Evolutionary conservation across 2,329 filamentous ascomycete species (phyloP), one percentile per base, ranked within the genome.

Genomic region (Claviceps purpurea): DNA sequence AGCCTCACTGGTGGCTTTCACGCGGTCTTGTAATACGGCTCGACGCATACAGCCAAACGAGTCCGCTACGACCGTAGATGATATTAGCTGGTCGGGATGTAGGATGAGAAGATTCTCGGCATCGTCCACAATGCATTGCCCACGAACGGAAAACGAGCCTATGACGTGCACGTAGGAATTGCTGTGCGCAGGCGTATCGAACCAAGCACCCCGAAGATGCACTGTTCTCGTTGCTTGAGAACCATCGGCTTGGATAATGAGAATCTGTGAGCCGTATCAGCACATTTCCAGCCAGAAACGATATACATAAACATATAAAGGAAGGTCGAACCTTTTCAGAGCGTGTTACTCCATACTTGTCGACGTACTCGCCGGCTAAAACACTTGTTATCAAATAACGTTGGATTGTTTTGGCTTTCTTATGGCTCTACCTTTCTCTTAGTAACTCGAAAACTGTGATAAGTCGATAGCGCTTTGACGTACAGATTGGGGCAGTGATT

Each of bases 41-140:
- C 91, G 85, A 18, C 93, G 85, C 64, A 87, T 84, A 64, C 93
- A 98, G 24, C 83, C 84, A 64, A 97, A 95, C 0, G 93, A 95
- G 67, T 98, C 93, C n/a, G 89, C 90, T 44, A 98, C 86, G 5
- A 94, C 89, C 0, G 93, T 97, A 2, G 93, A 86, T 2, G 93
- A 97, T 50, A 98, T 85, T 38, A 98, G 78, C 68, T 97, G 90
- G 62, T 98, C 93, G 0, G 93, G 93, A 62, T 98, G 90, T 14
- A 98, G 71, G 53, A 98, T 89, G 49, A 98, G 72, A 66, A 97
- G 85, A 60, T 90, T 89, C 49, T 84, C 76, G 2, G 78, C 74
- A 64, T 97, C 89, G 63, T 95, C 86, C 56, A 97, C 77, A 47
- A 94, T 70, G 64, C 90, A 95, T 64, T 84, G 81, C 1, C 87